Evolutionary conservation across 2,329 filamentous ascomycete genomes (phyloP).

Genomic region (Penicillium sumatraense): DNA sequence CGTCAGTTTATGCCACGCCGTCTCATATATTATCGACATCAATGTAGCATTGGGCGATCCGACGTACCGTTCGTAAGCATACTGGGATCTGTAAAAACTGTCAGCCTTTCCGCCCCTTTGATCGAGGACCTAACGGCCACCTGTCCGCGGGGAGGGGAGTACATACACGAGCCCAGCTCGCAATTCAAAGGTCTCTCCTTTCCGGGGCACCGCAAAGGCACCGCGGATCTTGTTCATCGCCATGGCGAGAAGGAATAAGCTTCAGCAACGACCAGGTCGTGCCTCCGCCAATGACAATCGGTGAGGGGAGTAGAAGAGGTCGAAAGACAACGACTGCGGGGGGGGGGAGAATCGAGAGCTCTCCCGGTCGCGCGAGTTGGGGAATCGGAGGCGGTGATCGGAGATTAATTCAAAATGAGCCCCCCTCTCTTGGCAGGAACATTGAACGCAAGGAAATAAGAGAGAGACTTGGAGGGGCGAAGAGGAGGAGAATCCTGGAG

Average conservation of each 20-base stretch:
- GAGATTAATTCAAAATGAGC: conserved; percentile 14
- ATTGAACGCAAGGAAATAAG: conserved; percentile 5
- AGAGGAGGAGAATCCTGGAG: conserved; percentile 5
- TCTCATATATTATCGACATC: conserved; percentile 3
- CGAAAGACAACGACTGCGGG: conserved; percentile 35
- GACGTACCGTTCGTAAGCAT: conserved; percentile 87
- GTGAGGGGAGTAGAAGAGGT: conserved; percentile 17
- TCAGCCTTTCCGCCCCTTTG: conserved; percentile 39
- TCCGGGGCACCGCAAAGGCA: conserved; percentile 89
- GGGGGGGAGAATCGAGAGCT: conserved; percentile 35
- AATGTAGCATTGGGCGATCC: not conserved
- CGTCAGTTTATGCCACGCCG: conserved; percentile 33
- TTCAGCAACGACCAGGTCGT: conserved; percentile 44
- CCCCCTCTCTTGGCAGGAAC: conserved; percentile 10
- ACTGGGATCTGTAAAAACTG: conserved; percentile 73
- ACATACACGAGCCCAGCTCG: conserved; percentile 80
- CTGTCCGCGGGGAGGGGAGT: conserved; percentile 20
- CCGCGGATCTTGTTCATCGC: conserved; percentile 95
- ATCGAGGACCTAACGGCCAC: conserved; percentile 10
- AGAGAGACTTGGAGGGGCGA: conserved; percentile 10
- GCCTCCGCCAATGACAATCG: conserved; percentile 34
- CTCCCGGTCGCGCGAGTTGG: conserved; percentile 34
- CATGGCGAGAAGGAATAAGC: conserved; percentile 58
- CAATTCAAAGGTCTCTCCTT: conserved; percentile 98
- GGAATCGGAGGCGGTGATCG: conserved; percentile 12